Conservation (phyloP, 2,329 filamentous ascomycete species). For the Colletotrichum shisoi region DNA sequence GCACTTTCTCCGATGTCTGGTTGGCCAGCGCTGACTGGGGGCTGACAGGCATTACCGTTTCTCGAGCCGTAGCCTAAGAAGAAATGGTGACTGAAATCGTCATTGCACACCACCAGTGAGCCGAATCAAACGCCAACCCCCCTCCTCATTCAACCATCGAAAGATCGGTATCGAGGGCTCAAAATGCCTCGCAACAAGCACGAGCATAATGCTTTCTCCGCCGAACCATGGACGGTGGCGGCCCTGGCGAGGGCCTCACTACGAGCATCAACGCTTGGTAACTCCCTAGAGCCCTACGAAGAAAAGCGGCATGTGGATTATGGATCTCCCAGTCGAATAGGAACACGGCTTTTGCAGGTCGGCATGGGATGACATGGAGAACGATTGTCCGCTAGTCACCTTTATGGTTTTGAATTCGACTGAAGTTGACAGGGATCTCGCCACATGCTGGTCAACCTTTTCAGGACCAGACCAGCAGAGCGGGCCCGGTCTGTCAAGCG, state of each 20-base stretch:
- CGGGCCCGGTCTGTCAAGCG: conserved; percentile 29
- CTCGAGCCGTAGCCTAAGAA: neutral
- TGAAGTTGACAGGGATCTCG: conserved; percentile 26
- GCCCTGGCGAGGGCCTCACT: neutral
- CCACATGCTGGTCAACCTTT: conserved; percentile 30
- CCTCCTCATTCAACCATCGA: conserved; percentile 12
- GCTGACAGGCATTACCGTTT: neutral
- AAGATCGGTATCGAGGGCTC: conserved; percentile 15
- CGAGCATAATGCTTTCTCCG: conserved; percentile 22
- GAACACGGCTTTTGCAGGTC: conserved; percentile 24
- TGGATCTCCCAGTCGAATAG: conserved; percentile 30
- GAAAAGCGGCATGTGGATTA: conserved; percentile 26
- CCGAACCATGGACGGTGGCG: conserved; percentile 29
- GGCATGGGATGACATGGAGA: conserved; percentile 38
- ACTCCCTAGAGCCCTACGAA: conserved; percentile 35
- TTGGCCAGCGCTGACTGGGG: neutral
- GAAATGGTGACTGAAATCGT: conserved; percentile 15
- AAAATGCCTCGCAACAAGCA: conserved; percentile 27
- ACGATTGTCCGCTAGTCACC: conserved; percentile 36
- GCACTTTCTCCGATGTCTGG: neutral
- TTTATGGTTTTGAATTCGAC: conserved; percentile 32
- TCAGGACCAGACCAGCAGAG: conserved; percentile 30
- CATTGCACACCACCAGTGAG: neutral
- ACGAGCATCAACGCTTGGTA: conserved; percentile 27
- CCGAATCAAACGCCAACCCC: conserved; percentile 13